Evolutionary conservation across 345 rosid genomes (phyloP).

Genomic region (Populus pruinosa): DNA sequence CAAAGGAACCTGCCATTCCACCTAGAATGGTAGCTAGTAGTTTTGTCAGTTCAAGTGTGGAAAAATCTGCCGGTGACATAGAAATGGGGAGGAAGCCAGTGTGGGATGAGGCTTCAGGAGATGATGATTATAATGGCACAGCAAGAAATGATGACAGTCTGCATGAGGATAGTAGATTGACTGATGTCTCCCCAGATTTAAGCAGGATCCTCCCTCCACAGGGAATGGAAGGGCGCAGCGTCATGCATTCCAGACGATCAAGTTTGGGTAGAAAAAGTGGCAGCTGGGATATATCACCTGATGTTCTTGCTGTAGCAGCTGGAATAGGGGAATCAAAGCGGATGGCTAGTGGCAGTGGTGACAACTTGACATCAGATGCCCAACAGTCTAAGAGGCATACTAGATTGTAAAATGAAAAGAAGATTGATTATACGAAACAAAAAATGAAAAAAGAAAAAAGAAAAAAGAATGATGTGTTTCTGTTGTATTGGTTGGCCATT

Average conservation of each 20-base stretch:
- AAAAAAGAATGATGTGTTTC: neutral
- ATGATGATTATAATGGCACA: constrained; percentile 9
- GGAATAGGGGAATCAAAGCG: constrained; percentile 38
- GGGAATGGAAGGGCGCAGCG: constrained; percentile 52
- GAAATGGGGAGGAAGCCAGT: constrained; percentile 72
- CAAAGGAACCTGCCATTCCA: constrained; percentile 43
- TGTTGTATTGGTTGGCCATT: constrained; percentile 3
- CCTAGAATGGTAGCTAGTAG: constrained; percentile 44
- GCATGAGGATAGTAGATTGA: constrained; percentile 35
- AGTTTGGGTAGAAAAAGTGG: constrained; percentile 73
- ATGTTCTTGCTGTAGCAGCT: constrained; percentile 32
- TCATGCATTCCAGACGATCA: constrained; percentile 43
- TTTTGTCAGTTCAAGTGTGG: constrained; percentile 39
- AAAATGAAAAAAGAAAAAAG: neutral
- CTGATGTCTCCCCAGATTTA: constrained; percentile 48
- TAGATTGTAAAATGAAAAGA: constrained; percentile 11
- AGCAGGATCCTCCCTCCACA: constrained; percentile 68
- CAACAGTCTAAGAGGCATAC: constrained; percentile 14
- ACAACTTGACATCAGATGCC: constrained; percentile 17
- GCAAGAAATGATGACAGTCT: constrained; percentile 22
- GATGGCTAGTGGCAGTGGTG: constrained; percentile 7
- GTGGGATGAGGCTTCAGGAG: constrained; percentile 42
- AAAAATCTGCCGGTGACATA: constrained; percentile 49
- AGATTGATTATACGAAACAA: neutral
- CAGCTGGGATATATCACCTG: constrained; percentile 70